phyloP scores from a whole-genome alignment of 768 basidiomycete genomes.

The Lepiota subincarnata region DNA sequence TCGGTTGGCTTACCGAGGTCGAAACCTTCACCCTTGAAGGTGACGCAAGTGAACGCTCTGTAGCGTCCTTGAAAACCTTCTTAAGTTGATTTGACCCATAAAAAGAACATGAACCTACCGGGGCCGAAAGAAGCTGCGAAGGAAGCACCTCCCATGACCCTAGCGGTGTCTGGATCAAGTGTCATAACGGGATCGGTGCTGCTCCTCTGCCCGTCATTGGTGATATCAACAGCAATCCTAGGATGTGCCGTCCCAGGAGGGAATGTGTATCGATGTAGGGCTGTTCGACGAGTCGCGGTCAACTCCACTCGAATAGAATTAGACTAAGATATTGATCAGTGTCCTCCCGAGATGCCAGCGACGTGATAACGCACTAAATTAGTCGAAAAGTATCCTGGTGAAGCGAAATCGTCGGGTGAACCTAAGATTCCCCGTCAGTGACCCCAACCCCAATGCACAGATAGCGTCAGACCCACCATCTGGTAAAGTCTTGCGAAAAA shows the following conservation, averaged over 20 bases:
- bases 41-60: slow-evolving; percentile 54
- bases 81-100: neutral
- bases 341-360: neutral
- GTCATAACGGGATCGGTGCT: slow-evolving; percentile 44
- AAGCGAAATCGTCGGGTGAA: slow-evolving; percentile 54
- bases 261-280: slow-evolving; percentile 57
- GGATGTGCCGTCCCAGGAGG: slow-evolving; percentile 43
- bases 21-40: slow-evolving; percentile 54
- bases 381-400: slow-evolving; percentile 63
- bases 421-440: slow-evolving; percentile 27
- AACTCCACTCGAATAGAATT: slow-evolving; percentile 56
- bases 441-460: neutral
- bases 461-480: slow-evolving; percentile 35
- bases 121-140: slow-evolving; percentile 60
- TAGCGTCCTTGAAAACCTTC: slow-evolving; percentile 37
- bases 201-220: slow-evolving; percentile 56
- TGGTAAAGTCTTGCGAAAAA: slow-evolving; percentile 40
- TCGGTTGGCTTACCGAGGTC: slow-evolving; percentile 43
- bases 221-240: slow-evolving; percentile 55
- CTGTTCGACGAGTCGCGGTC: slow-evolving; percentile 55
- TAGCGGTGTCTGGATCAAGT: slow-evolving; percentile 44
- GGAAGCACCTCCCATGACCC: slow-evolving; percentile 43
- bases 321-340: slow-evolving; percentile 30
- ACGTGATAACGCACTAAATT: slow-evolving; percentile 39
- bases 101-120: slow-evolving; percentile 18